Percentiles rank a stretch among this genome's conserved stretches.
These are phyloP conservation scores for Saccharomycopsis schoenii DNA, from an alignment of 805 yeast species.

Conservation along the genomic window DNA sequence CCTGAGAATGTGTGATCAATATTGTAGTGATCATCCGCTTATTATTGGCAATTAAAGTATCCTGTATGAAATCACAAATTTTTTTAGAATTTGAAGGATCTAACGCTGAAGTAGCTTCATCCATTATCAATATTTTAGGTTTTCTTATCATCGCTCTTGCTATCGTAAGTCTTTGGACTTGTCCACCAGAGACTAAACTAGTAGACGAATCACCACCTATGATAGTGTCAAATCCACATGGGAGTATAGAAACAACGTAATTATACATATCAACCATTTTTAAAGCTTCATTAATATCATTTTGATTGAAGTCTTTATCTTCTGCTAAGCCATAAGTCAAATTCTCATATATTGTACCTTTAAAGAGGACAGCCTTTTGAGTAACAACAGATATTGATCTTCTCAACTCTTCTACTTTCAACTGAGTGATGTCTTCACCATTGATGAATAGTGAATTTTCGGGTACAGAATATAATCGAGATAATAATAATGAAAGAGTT, in stretches of 20 bases:
- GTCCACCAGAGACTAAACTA: constrained; percentile 73
- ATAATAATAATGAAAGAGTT: constrained; percentile 50
- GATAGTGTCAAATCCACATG: constrained; percentile 48
- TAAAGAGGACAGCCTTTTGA: constrained; percentile 63
- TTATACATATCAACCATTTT: constrained; percentile 40
- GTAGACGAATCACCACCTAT: constrained; percentile 33
- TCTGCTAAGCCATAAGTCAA: constrained; percentile 47
- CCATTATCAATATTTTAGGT: constrained; percentile 64
- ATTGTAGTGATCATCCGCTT: constrained; percentile 38
- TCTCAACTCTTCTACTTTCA: constrained; percentile 43
- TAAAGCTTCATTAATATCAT: constrained; percentile 21
- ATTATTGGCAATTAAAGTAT: constrained; percentile 24
- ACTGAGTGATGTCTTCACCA: constrained; percentile 35
- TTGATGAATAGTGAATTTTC: constrained; percentile 35
- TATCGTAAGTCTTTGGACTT: constrained; percentile 73
- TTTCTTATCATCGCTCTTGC: constrained; percentile 69
- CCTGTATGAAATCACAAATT: constrained; percentile 40
- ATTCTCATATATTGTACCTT: constrained; percentile 66
- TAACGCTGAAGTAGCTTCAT: constrained; percentile 84
- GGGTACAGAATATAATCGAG: constrained; percentile 39
- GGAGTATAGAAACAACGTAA: constrained; percentile 35
- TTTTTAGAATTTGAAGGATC: constrained; percentile 51
- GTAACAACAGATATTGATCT: constrained; percentile 56
- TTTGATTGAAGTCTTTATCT: constrained; percentile 19
- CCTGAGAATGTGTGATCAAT: constrained; percentile 65